phyloP scores from a whole-genome alignment of 345 rosid genomes.

The Luvunga scandens region DNA sequence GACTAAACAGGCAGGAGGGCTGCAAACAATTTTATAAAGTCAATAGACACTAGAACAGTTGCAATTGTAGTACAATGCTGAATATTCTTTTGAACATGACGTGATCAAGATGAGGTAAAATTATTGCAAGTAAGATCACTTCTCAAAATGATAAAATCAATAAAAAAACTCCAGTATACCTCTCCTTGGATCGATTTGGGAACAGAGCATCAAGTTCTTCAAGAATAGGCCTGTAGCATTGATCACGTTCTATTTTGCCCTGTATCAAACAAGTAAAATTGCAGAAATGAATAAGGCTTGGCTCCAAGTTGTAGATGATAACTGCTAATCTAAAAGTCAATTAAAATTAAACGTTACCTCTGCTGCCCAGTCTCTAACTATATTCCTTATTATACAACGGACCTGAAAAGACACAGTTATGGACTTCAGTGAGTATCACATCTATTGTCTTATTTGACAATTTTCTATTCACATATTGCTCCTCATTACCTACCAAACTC shows the following conservation, averaged over 20 bases:
- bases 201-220: constrained; percentile 81
- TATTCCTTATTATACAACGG: constrained; percentile 91
- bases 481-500: not conserved
- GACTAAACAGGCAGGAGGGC: constrained; percentile 91
- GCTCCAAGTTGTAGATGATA: constrained; percentile 7
- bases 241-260: constrained; percentile 87
- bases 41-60: constrained; percentile 13
- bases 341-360: constrained; percentile 53
- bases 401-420: constrained; percentile 51
- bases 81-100: constrained; percentile 3
- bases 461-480: not conserved
- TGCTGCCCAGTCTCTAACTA: constrained; percentile 98
- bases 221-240: constrained; percentile 92
- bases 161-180: constrained; percentile 33
- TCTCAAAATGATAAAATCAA: constrained; percentile 5
- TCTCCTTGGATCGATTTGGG: constrained; percentile 62
- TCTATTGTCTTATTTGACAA: not conserved
- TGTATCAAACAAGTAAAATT: constrained; percentile 22
- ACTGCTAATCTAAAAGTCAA: constrained; percentile 10
- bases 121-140: not conserved
- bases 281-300: constrained; percentile 7
- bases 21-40: constrained; percentile 30
- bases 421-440: not conserved
- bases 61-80: not conserved
- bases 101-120: not conserved